Conservation (phyloP, 305 asterid species). For the Stenogyne calaminthoides region DNA sequence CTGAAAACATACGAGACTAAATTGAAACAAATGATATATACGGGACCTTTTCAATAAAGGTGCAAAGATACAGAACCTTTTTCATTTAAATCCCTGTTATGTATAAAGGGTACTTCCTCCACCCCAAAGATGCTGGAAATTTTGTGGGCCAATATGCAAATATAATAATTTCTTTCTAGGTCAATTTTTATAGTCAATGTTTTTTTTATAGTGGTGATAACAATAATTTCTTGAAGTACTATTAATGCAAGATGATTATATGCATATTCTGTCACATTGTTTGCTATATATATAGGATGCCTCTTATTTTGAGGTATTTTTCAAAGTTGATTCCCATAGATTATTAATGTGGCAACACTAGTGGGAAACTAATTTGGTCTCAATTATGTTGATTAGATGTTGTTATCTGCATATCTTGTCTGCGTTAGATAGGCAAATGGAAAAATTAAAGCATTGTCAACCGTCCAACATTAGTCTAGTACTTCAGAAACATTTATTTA, state of each 20-base stretch:
- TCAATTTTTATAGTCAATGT: neutral
- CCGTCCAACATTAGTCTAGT: neutral
- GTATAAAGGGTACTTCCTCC: constrained; percentile 25
- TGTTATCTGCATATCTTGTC: neutral
- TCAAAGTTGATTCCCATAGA: constrained; percentile 22
- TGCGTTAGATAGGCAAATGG: neutral
- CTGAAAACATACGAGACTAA: no score
- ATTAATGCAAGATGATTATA: neutral
- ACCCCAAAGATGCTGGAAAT: constrained; percentile 43
- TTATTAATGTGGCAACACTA: constrained; percentile 23
- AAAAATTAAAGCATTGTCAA: neutral
- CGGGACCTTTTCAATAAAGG: no score
- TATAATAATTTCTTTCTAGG: constrained; percentile 8
- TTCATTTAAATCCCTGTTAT: no score
- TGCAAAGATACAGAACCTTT: no score
- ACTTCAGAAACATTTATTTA: no score
- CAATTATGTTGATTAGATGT: neutral
- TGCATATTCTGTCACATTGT: neutral
- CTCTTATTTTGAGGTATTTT: constrained; percentile 11
- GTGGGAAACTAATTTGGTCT: constrained; percentile 3
- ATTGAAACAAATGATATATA: no score
- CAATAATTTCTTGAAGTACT: neutral
- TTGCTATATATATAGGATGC: neutral
- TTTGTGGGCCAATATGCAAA: constrained; percentile 34
- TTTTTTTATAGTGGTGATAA: neutral